phyloP scores from a whole-genome alignment of 1,284 basidiomycete species.

The Trametes hirsuta region DNA sequence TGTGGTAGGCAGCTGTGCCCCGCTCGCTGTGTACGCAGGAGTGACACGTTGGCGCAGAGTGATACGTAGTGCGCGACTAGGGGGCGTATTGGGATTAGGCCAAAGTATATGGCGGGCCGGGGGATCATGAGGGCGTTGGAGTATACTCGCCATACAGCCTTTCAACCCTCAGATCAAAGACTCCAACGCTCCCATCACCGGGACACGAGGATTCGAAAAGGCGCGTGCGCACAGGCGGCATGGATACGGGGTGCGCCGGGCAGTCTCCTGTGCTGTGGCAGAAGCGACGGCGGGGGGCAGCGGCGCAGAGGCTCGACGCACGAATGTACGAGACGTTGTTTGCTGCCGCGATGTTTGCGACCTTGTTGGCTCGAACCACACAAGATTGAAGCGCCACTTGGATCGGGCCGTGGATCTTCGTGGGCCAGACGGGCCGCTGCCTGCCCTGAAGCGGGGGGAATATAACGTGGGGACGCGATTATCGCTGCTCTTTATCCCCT shows the following conservation, averaged over 20 bases:
- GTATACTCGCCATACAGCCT: background rate
- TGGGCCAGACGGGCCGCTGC: slow-evolving; percentile 9
- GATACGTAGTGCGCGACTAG: background rate
- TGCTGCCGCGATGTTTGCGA: slow-evolving; percentile 21
- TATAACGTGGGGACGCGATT: slow-evolving; percentile 21
- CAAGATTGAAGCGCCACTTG: slow-evolving; percentile 20
- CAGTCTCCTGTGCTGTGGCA: background rate
- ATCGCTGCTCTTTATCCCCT: slow-evolving; percentile 51
- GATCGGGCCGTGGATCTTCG: slow-evolving; percentile 30
- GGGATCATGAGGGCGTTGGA: slow-evolving; percentile 7
- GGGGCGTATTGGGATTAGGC: background rate
- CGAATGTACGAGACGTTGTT: slow-evolving; percentile 8
- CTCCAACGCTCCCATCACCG: slow-evolving; percentile 9
- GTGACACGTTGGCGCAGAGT: background rate
- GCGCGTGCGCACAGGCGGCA: slow-evolving; percentile 24
- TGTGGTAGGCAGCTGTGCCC: slow-evolving; percentile 63
- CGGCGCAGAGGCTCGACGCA: background rate
- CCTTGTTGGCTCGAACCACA: slow-evolving; percentile 17
- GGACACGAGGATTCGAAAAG: slow-evolving; percentile 1
- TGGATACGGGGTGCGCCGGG: slow-evolving; percentile 12
- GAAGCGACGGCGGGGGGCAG: background rate
- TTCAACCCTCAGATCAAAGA: slow-evolving; percentile 9
- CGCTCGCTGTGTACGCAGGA: slow-evolving; percentile 35
- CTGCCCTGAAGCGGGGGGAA: slow-evolving; percentile 34
- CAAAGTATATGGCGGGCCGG: background rate